Evolutionary conservation across 2,329 filamentous ascomycete species (phyloP), one percentile per base, ranked within the genome.

Genomic region (Sarocladiaceae sp.): DNA sequence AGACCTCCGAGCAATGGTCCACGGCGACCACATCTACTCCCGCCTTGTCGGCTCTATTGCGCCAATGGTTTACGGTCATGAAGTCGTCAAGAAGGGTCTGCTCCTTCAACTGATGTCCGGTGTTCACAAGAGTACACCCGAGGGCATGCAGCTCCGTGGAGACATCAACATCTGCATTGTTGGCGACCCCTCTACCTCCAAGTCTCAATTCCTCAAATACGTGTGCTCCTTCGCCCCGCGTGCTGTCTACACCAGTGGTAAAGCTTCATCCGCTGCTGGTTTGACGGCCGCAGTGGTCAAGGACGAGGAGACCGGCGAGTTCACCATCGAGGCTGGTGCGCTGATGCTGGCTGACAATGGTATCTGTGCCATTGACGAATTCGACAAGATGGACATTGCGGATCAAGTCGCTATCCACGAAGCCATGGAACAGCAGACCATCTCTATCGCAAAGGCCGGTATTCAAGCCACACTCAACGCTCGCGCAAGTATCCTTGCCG

Each of bases 351-450:
- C 94, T 20, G 87, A 97, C 64, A 97, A 96, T 59, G 94, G 94
- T 51, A 95, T 97, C 62, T 99, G 94, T 70, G 92, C 91, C 54
- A 99, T 99, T 66, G 94, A 99, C 66, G 94, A 99, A 67, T 99
- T 99, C 62, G 94, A 99, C 82, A 99, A 99, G 76, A 99, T 99
- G 94, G 94, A 99, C 63, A 88, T 99, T 56, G 84, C 76, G 50
- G 94, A 99, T 67, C 94, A 99, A 73, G 94, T 99, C 52, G 94
- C 94, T 58, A 99, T 99, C 64, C 94, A 99, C 80, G 94, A 99
- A 83, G 94, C 94, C 54, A 99, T 99, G 94, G 94, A 99, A 81
- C 94, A 99, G 75, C 94, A 99, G 72, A 99, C 94, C 4, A 99
- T 99, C 59, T 97, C 91, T 8, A 99, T 99, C 63, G 93, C 94